Evolutionary conservation across 495 filamentous ascomycete species (phyloP).

Genomic region (Letharia lupina): DNA sequence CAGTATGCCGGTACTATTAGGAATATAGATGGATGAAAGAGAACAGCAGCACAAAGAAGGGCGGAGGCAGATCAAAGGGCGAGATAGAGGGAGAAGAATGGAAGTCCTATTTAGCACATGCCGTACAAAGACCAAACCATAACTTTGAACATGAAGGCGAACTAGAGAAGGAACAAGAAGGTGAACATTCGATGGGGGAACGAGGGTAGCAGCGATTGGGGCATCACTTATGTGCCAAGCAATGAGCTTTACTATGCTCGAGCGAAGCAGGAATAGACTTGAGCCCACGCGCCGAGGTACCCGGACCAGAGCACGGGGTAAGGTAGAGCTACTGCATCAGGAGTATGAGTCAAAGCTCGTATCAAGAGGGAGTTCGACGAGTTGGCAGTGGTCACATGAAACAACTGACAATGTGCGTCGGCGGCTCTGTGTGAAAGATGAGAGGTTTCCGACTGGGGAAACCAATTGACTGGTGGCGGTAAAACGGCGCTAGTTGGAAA

Average conservation of each 20-base stretch:
- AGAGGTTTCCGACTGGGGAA: background rate
- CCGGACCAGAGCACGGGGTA: constrained; percentile 3
- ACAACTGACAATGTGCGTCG: constrained; percentile 2
- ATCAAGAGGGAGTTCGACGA: constrained; percentile 16
- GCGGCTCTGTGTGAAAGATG: constrained; percentile 17
- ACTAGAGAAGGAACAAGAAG: constrained; percentile 11
- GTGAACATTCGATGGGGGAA: constrained; percentile 3
- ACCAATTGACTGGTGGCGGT: constrained; percentile 16
- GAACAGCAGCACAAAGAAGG: constrained; percentile 15
- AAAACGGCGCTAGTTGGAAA: constrained; percentile 3
- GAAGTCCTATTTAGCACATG: constrained; percentile 20
- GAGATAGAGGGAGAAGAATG: constrained; percentile 17
- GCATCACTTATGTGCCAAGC: constrained; percentile 1
- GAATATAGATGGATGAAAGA: background rate
- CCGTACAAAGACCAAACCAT: constrained; percentile 8
- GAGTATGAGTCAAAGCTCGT: constrained; percentile 1
- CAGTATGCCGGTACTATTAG: constrained; percentile 3
- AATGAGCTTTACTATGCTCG: constrained; percentile 1
- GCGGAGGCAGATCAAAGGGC: constrained; percentile 7
- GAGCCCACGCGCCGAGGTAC: constrained; percentile 13
- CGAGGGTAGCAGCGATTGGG: constrained; percentile 2
- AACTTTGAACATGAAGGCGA: background rate
- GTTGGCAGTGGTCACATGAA: constrained; percentile 15
- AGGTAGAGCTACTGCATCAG: background rate
- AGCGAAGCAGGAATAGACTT: constrained; percentile 7